Base-by-base conservation (phyloP, 2,329 filamentous ascomycete genomes). In the Lojkania enalia region DNA sequence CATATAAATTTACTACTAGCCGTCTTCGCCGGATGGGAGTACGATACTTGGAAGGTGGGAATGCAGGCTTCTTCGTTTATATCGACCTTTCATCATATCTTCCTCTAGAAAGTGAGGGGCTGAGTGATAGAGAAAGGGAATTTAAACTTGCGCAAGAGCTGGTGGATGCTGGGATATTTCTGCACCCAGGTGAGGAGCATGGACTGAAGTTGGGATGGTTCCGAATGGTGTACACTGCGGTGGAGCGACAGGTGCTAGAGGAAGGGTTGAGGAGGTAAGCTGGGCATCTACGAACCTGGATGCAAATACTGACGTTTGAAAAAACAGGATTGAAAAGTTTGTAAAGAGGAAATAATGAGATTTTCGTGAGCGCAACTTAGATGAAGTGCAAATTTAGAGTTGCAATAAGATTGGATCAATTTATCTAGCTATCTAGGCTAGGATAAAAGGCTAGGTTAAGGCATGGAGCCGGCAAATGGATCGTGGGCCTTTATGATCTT, bases 61-160 rank as follows among this genome's bases (percentile, higher is more conserved):
- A 82, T 48, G 80, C 80, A 0, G 80, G 77, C 0, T 81, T 83
- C 54, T 84, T 83, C 54, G 49, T 83, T 2, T 83, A 75, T 71
- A 60, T 80, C 2, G 72, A 83, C 55, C 54, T 84, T 2, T 57
- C 46, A 15, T 41, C 37, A 2, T 61, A 46, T 42, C 31, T 61
- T 16, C 20, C 20, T 31, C 6, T 30, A 40, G 16, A n/a, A 29
- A 35, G n/a, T n/a, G 37, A 33, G 9, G 66, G 66, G 0, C 63
- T 64, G 55, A 36, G 32, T 3, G 20, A 46, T n/a, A 20, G 12
- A 35, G 35, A 43, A 25, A 43, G 40, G 13, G 52, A 64, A 29
- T 47, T 54, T 16, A 54, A 69, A 5, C 66, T 71, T 51, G 53
- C 50, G 18, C 39, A 56, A 29, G 46, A 31, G 20, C 40, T 58